These are phyloP conservation scores for Hibiscus trionum DNA, from an alignment of 345 rosid species.

Conservation along the genomic window DNA sequence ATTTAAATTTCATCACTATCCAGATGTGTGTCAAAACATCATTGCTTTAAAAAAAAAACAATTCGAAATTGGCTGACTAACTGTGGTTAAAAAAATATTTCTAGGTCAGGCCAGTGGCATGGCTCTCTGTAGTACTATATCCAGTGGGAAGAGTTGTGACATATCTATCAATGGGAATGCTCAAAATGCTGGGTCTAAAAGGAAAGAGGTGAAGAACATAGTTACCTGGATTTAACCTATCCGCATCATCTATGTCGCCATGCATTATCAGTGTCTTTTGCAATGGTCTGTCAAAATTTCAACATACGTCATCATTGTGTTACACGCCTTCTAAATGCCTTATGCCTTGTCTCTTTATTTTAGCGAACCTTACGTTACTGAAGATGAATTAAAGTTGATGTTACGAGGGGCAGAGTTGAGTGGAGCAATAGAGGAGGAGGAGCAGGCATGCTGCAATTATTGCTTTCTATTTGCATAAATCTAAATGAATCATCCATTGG, in stretches of 20 bases:
- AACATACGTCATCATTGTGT: background rate
- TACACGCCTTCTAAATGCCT: background rate
- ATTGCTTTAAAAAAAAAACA: no score
- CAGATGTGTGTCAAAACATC: no score
- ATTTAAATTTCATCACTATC: no score
- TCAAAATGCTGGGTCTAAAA: background rate
- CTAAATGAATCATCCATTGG: background rate
- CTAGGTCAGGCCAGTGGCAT: background rate
- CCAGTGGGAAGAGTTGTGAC: background rate
- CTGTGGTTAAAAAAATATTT: background rate
- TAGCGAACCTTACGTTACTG: background rate
- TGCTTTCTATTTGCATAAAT: background rate
- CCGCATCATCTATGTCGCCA: background rate
- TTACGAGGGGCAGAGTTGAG: background rate
- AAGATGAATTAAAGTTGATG: background rate
- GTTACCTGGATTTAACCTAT: background rate
- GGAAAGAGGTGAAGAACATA: background rate
- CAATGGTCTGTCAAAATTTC: background rate
- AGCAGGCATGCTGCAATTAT: background rate
- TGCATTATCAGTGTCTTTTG: background rate
- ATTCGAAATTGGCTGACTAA: background rate
- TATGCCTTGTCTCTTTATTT: background rate
- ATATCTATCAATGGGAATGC: background rate
- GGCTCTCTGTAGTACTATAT: background rate
- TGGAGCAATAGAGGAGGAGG: background rate